Evolutionary conservation across 2,329 filamentous ascomycete species (phyloP), one percentile per base, ranked within the genome.

Genomic region (Fusarium neocosmosporiellum): DNA sequence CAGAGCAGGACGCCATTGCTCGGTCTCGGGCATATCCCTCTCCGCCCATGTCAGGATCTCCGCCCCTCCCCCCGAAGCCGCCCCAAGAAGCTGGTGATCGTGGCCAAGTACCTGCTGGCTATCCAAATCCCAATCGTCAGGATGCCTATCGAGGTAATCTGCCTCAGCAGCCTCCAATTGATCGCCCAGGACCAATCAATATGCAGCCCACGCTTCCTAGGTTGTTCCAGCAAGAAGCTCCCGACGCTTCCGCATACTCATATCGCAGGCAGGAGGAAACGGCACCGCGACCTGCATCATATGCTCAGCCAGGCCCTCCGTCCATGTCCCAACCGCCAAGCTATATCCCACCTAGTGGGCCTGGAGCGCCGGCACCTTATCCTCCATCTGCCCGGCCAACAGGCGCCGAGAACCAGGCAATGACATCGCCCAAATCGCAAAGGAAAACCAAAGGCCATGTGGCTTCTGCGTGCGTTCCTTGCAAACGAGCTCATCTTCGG

Each of bases 381-480:
- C 63, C 76, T 27, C 59, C 74, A 24, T 68, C 78, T 31, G 74
- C 72, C 36, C 82, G 82, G 27, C 80, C 83, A 16, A 77, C 81
- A 65, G 78, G 81, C 10, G 78, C 82, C n/a, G 88, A 90, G 39
- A 81, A 80, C 27, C 81, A 84, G 37, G 81, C 85, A 4, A 87
- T 86, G 70, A 82, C 84, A 13, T 90, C 89, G 41, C 88, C 89
- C 2, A 91, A 90, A 75, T 85, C 88, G 8, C 89, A 91, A 70
- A 86, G 90, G 73, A 92, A 92, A 80, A 91, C 92, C 7, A 94
- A 94, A 79, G 92, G 93, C 16, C 94, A 96, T 84, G 94, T 96
- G 61, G 93, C 93, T 59, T 95, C 93, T 37, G 94, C 94, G 29
- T 96, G 94, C 80, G 91, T 96, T 74, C 94, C 94, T 68, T 96